Conservation (phyloP, 1,284 basidiomycete species). For the Somion occarium region DNA sequence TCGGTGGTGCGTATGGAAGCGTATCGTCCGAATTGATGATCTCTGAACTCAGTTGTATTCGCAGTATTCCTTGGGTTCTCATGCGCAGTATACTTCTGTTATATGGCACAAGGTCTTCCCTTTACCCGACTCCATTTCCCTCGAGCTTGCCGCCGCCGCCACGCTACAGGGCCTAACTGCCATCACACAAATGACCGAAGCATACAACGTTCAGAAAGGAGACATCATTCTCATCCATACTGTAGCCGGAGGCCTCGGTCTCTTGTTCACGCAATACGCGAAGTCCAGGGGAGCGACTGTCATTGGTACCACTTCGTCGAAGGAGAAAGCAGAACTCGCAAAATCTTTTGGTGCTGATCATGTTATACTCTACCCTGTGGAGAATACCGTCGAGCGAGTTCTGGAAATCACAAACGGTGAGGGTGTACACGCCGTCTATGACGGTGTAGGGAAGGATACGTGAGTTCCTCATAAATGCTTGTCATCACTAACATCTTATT, state of each 20-base stretch:
- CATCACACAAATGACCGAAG: slow-evolving; percentile 75
- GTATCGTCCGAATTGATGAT: background rate
- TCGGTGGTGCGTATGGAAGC: slow-evolving; percentile 29
- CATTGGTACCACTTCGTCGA: slow-evolving; percentile 90
- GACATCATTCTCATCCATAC: slow-evolving; percentile 83
- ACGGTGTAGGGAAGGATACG: slow-evolving; percentile 94
- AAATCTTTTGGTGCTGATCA: slow-evolving; percentile 80
- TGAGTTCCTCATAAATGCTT: slow-evolving; percentile 33
- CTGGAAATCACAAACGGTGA: slow-evolving; percentile 76
- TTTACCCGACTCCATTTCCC: slow-evolving; percentile 56
- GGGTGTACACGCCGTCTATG: slow-evolving; percentile 86
- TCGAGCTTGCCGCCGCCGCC: slow-evolving; percentile 62
- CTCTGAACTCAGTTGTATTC: background rate
- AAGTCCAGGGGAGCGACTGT: slow-evolving; percentile 79
- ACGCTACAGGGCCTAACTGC: slow-evolving; percentile 81
- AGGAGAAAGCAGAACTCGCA: slow-evolving; percentile 83
- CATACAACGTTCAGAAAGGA: slow-evolving; percentile 76
- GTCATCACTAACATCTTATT: background rate
- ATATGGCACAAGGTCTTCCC: slow-evolving; percentile 62
- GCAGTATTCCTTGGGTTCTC: slow-evolving; percentile 37
- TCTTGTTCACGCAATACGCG: slow-evolving; percentile 59
- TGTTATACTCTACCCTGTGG: slow-evolving; percentile 77
- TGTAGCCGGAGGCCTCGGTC: slow-evolving; percentile 76
- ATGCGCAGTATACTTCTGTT: slow-evolving; percentile 75
- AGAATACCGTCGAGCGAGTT: slow-evolving; percentile 70